Percentiles rank a stretch among this genome's conserved stretches.
Evolutionary conservation across 768 basidiomycete species (phyloP).

Genomic region (Chlorophyllum brunneum): DNA sequence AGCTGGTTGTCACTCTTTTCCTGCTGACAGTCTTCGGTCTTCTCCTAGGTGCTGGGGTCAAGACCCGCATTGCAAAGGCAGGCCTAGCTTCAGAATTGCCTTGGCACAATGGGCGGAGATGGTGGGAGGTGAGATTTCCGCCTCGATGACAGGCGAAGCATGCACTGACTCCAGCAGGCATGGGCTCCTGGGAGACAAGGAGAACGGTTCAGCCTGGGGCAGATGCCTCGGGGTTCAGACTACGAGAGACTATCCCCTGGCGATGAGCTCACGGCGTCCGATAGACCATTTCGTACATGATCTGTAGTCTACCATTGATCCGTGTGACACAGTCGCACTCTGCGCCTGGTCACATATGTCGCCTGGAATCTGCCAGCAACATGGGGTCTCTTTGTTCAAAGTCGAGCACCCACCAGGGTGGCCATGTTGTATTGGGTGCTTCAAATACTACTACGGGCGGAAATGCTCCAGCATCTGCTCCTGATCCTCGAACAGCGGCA

Average conservation of each 20-base stretch:
- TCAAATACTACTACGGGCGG: slow-evolving; percentile 25
- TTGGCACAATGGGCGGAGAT: slow-evolving; percentile 60
- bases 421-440: slow-evolving; percentile 43
- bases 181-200: slow-evolving; percentile 53
- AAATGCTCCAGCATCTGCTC: slow-evolving; percentile 21
- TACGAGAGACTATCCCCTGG: slow-evolving; percentile 25
- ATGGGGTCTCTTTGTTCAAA: slow-evolving; percentile 65
- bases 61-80: slow-evolving; percentile 76
- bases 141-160: not conserved
- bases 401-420: slow-evolving; percentile 37
- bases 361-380: slow-evolving; percentile 3
- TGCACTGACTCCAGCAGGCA: slow-evolving; percentile 31
- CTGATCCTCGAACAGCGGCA: slow-evolving; percentile 50
- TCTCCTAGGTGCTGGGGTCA: slow-evolving; percentile 79
- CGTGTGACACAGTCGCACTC: slow-evolving; percentile 1
- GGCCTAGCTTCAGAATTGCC: slow-evolving; percentile 61
- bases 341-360: not conserved
- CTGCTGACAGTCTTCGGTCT: slow-evolving; percentile 84
- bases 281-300: slow-evolving; percentile 2
- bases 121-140: slow-evolving; percentile 75
- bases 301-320: not conserved
- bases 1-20: slow-evolving; percentile 89
- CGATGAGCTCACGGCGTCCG: slow-evolving; percentile 1
- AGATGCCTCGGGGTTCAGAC: slow-evolving; percentile 43
- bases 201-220: slow-evolving; percentile 40